These are phyloP conservation scores for Phytopythium ostracodes DNA, from an alignment of 352 stramenopile genomes.

Conservation along the genomic window DNA sequence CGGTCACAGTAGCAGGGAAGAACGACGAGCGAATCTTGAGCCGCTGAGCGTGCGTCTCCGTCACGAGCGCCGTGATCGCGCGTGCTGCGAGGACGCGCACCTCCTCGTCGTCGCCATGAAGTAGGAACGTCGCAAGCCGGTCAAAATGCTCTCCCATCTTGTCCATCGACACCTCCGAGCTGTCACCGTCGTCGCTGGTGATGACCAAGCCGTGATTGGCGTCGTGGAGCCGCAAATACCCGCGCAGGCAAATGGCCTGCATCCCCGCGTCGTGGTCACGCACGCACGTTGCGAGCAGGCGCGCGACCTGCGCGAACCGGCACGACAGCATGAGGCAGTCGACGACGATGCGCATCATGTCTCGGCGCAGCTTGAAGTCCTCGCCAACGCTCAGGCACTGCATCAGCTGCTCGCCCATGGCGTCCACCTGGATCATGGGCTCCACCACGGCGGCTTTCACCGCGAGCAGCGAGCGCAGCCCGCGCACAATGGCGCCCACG, in stretches of 20 bases:
- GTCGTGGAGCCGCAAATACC: constrained; percentile 51
- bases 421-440: constrained; percentile 79
- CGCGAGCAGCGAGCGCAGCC: constrained; percentile 45
- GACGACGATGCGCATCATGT: constrained; percentile 72
- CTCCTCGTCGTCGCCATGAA: constrained; percentile 23
- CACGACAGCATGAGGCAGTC: constrained; percentile 51
- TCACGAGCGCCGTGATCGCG: constrained; percentile 26
- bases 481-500: constrained; percentile 60
- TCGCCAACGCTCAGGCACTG: constrained; percentile 70
- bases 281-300: constrained; percentile 43
- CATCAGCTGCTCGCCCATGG: constrained; percentile 75
- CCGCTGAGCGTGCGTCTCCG: constrained; percentile 16
- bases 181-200: neutral
- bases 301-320: constrained; percentile 35
- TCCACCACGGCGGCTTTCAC: constrained; percentile 64
- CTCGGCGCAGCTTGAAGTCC: constrained; percentile 68
- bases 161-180: neutral
- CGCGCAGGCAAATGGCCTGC: constrained; percentile 47
- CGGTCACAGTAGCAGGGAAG: constrained; percentile 13
- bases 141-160: constrained; percentile 27
- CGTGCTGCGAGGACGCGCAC: constrained; percentile 31
- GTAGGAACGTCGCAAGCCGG: constrained; percentile 23
- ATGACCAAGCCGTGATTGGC: constrained; percentile 19
- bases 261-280: constrained; percentile 53
- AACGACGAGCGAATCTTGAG: constrained; percentile 20